Conservation (phyloP, 345 rosid genomes). For the Brassica rapa region DNA sequence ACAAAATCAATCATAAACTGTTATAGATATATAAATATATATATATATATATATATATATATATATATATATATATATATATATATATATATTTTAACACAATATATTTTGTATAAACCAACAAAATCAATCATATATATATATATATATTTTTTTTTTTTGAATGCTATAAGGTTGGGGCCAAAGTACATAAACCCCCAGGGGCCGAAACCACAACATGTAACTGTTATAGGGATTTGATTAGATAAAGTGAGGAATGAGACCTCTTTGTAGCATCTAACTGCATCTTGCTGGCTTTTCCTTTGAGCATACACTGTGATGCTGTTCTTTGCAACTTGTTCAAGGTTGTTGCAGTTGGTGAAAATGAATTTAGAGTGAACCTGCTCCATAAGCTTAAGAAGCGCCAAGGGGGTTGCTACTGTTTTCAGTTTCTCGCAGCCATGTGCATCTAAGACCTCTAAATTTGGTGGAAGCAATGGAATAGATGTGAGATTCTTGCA, state of each 20-base stretch:
- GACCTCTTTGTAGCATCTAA: not conserved
- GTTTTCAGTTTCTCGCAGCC: conserved; percentile 21
- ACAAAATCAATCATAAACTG: not conserved
- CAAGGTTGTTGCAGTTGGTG: not conserved
- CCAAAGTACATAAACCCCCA: too few species aligned
- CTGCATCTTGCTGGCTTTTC: not conserved
- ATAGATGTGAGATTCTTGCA: conserved; percentile 25
- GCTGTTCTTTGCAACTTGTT: not conserved
- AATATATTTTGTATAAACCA: too few species aligned
- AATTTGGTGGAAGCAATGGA: conserved; percentile 17
- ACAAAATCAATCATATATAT: too few species aligned
- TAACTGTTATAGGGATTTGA: not conserved
- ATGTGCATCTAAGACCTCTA: conserved; percentile 33
- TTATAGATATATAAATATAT: too few species aligned
- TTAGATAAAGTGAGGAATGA: not conserved
- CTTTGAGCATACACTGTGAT: not conserved
- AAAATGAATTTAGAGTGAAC: not conserved
- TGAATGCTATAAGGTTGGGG: too few species aligned
- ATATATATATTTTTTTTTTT: too few species aligned
- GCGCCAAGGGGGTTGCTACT: not conserved
- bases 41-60: too few species aligned
- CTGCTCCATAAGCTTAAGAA: not conserved
- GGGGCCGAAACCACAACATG: conserved; percentile 8
- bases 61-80: too few species aligned
- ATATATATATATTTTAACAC: too few species aligned